Conservation (phyloP, 179 eudicot genomes). For the Beta lomatogona region DNA sequence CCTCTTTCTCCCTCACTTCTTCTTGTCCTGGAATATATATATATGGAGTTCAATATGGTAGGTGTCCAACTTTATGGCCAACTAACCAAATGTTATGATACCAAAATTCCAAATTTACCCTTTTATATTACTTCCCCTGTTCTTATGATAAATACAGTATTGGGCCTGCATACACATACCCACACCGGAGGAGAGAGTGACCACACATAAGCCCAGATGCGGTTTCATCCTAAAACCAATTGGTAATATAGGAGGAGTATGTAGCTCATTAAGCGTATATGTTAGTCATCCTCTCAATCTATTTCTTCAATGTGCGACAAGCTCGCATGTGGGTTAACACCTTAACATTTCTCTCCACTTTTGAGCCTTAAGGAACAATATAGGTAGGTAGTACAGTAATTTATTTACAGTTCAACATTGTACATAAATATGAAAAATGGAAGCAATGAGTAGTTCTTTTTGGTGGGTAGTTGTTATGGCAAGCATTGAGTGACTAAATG, state of each 20-base stretch:
- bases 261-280: too few species aligned
- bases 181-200: too few species aligned
- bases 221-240: too few species aligned
- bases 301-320: too few species aligned
- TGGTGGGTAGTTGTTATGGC: constrained; percentile 34
- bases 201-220: too few species aligned
- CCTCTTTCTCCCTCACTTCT: not conserved
- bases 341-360: not conserved
- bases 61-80: constrained; percentile 27
- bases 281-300: too few species aligned
- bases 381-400: constrained; percentile 8
- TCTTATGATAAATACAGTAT: too few species aligned
- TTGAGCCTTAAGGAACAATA: not conserved
- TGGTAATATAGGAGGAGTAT: too few species aligned
- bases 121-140: not conserved
- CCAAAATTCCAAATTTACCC: not conserved
- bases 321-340: too few species aligned
- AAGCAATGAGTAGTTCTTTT: constrained; percentile 30
- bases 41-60: constrained; percentile 3
- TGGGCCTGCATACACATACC: too few species aligned
- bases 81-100: not conserved
- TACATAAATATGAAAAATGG: constrained; percentile 9
- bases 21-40: constrained; percentile 8
- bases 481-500: constrained; percentile 5
- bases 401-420: constrained; percentile 14